Base-by-base conservation (phyloP, 2,329 filamentous ascomycete genomes). In the Venturia asperata region DNA sequence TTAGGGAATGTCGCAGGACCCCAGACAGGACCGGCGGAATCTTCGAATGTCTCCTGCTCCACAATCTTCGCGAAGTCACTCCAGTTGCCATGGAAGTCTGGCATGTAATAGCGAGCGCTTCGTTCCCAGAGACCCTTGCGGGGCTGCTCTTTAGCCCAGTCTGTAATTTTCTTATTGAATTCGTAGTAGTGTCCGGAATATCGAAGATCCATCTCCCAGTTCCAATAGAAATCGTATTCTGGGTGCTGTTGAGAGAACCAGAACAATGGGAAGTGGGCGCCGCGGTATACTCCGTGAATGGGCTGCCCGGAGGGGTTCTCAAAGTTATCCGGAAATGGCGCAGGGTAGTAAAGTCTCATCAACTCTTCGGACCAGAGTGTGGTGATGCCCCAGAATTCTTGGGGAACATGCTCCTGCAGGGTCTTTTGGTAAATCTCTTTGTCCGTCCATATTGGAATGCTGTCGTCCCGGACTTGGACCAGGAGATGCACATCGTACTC, bases 291-390 rank as follows among this genome's bases (percentile, higher is more conserved):
- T 21, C 92, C 92, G 74, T 97, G 92, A 0, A 96, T 86, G 1
- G 90, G 89, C 15, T 75, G 75, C 61, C 77, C 77, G 58, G 78
- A 78, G 65, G 95, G 82, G 62, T 89, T 84, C 66, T 82, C 82
- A 69, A 83, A 82, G 75, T 87, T 92, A 58, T 89, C 85, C 68
- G 95, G 91, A 72, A 91, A 87, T 34, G 96, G 87, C 61, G 89
- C 91, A 63, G 94, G 89, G 76, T 97, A 99, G 70, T 96, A 83
- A 66, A 92, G 85, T 64, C 88, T 82, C 92, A 97, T 97, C 76
- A 97, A 92, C 30, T 89, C 88, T 75, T 96, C 92, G 0, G 91
- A 94, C 94, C 94, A 99, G 7, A 97, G 82, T 0, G 90, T 96
- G 24, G 90, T 90, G 73, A 99, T 87, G 60, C 90, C 90, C 69